Percentiles rank a stretch among this genome's conserved stretches.
phyloP scores from a whole-genome alignment of 768 basidiomycete species.

The Amanita exitialis region DNA sequence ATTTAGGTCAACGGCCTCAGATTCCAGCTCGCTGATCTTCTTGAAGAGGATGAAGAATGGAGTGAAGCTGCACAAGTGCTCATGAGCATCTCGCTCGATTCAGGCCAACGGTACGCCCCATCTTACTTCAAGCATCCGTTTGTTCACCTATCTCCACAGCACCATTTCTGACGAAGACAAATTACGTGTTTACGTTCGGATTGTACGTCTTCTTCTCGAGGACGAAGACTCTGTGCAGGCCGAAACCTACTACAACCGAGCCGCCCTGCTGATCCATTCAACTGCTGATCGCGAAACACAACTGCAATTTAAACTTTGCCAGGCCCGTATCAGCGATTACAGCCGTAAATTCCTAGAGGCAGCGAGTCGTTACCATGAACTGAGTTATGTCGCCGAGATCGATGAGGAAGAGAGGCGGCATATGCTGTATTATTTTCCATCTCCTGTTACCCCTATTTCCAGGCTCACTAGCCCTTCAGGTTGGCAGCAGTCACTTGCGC shows the following conservation, averaged over 20 bases:
- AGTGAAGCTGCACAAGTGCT: slow-evolving; percentile 85
- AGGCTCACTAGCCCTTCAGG: slow-evolving; percentile 1
- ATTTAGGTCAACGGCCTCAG: slow-evolving; percentile 70
- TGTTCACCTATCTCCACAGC: slow-evolving; percentile 21
- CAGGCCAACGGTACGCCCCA: slow-evolving; percentile 65
- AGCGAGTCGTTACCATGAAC: slow-evolving; percentile 86
- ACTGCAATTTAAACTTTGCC: slow-evolving; percentile 82
- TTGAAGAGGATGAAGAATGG: slow-evolving; percentile 90
- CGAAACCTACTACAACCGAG: slow-evolving; percentile 97
- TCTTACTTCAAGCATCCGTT: slow-evolving; percentile 2
- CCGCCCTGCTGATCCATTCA: slow-evolving; percentile 79
- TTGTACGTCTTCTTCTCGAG: slow-evolving; percentile 88
- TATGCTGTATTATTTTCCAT: slow-evolving; percentile 59
- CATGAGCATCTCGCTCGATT: slow-evolving; percentile 88
- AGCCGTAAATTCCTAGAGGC: slow-evolving; percentile 91
- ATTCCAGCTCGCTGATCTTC: slow-evolving; percentile 84
- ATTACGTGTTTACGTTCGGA: slow-evolving; percentile 84
- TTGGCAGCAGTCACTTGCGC: slow-evolving; percentile 88
- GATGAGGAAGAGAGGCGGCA: slow-evolving; percentile 89
- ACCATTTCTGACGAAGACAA: slow-evolving; percentile 75
- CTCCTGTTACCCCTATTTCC: background rate
- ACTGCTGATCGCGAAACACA: slow-evolving; percentile 71
- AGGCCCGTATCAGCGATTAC: slow-evolving; percentile 92
- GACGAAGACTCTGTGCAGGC: slow-evolving; percentile 96
- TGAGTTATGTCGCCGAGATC: slow-evolving; percentile 84